Base-by-base conservation (phyloP, 768 basidiomycete genomes). In the Amylocystis lapponica region DNA sequence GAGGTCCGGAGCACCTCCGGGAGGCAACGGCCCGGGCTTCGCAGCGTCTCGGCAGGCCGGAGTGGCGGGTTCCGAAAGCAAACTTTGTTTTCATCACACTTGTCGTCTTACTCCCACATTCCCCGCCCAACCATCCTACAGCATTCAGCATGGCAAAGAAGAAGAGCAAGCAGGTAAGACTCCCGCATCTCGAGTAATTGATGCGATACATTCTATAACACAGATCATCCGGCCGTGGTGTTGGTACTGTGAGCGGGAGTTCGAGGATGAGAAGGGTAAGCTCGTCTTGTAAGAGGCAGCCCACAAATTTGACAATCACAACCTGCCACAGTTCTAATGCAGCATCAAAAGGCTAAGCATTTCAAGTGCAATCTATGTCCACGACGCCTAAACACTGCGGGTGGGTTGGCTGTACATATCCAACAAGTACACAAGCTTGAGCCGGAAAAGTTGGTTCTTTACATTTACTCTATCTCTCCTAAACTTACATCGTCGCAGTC, bases 341-440 rank as follows among this genome's bases (percentile, higher is more conserved):
- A 96, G 66, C 95, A 99, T 66, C 95, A 99, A 61, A 98, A 98
- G 67, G 95, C 96, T 11, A 99, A 99, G 65, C 95, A 98, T 61
- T 99, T 98, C 75, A 96, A 96, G 64, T 98, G 96, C 58, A 81
- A 83, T 47, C 81, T 95, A 76, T 98, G 95, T 61, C 95, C 96
- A 16, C 75, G 96, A 47, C 79, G 93, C 52, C 69, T 99, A 49
- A 98, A 99, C 59, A 97, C 95, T 3, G 96, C 96, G 3, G 96
- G 96, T 54, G 96, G 96, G 63, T 71, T 99, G 22, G 94, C 93
- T 6, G 96, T 98, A 3, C 96, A 99, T 60, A 89, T 95, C 41
- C 94, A 98, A 60, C 96, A 99, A 61, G 96, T 99, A 0, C 96
- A 98, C 66, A 99, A 99, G 63, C 81, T 96, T n/a, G 94, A 96